A percentile compares a stretch with the other conserved stretches of the same genome.
These are phyloP conservation scores for Plasmodium malariae DNA, from an alignment of 169 alveolate species.

Conservation along the genomic window DNA sequence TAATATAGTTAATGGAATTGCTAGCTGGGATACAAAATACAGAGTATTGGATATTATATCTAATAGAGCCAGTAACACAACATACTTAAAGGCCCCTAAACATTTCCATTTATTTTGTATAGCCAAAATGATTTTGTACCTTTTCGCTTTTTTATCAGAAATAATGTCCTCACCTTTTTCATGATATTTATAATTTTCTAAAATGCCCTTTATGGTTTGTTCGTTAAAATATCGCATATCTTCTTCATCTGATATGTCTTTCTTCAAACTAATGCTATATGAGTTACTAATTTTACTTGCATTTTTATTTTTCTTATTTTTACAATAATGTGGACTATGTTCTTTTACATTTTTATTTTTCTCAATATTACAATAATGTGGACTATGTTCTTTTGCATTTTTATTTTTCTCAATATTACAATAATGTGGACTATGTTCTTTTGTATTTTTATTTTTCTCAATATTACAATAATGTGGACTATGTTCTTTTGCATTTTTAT, in stretches of 20 bases:
- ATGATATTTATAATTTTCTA: constrained; percentile 17
- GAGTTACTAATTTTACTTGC: background rate
- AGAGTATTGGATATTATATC: constrained; percentile 57
- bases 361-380: too few relatives aligned
- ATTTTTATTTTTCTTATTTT: background rate
- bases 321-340: too few relatives aligned
- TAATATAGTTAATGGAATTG: constrained; percentile 64
- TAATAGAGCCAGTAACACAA: constrained; percentile 30
- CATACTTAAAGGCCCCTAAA: constrained; percentile 63
- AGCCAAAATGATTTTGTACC: background rate
- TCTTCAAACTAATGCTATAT: background rate
- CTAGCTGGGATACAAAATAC: constrained; percentile 71
- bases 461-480: too few relatives aligned
- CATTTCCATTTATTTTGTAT: constrained; percentile 20
- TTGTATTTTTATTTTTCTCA: too few relatives aligned
- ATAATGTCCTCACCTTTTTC: background rate
- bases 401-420: too few relatives aligned
- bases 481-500: too few relatives aligned
- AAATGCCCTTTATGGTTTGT: constrained; percentile 25
- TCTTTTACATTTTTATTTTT: too few relatives aligned
- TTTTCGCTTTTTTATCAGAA: background rate
- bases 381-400: too few relatives aligned
- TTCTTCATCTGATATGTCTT: constrained; percentile 6
- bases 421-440: too few relatives aligned
- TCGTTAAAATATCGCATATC: background rate